phyloP scores from a whole-genome alignment of 2,329 filamentous ascomycete genomes.

The Tolypocladium pustulatum region DNA sequence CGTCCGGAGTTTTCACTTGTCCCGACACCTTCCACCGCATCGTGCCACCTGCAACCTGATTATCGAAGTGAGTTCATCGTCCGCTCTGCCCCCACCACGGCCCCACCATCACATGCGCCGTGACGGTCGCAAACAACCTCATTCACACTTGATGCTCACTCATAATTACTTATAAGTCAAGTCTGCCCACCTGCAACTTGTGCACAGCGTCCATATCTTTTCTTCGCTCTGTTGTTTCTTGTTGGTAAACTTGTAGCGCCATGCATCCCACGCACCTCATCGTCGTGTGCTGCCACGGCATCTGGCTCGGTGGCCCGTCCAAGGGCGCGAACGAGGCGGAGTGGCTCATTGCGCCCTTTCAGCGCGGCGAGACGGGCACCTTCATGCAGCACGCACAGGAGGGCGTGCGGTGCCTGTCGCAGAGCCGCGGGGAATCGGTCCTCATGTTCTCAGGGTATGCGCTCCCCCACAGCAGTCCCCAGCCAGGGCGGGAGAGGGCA shows the following conservation, averaged over 20 bases:
- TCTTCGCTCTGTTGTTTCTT: background rate
- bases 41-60: background rate
- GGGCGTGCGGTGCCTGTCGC: slow-evolving; percentile 43
- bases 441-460: slow-evolving; percentile 68
- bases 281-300: slow-evolving; percentile 76
- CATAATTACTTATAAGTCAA: background rate
- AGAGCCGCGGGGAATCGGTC: slow-evolving; percentile 31
- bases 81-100: background rate
- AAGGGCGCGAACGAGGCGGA: slow-evolving; percentile 45
- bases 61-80: background rate
- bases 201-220: background rate
- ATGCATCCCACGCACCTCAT: slow-evolving; percentile 42
- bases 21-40: background rate
- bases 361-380: slow-evolving; percentile 65
- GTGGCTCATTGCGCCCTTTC: slow-evolving; percentile 69
- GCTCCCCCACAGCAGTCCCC: slow-evolving; percentile 3
- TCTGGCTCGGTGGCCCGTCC: slow-evolving; percentile 53
- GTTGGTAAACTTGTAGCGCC: background rate
- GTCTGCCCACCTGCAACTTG: background rate
- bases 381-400: slow-evolving; percentile 67
- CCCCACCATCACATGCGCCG: background rate
- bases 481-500: too few relatives aligned
- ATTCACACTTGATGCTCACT: background rate
- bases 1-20: background rate
- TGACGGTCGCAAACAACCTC: background rate